These are phyloP conservation scores for Ephemerocybe angulata DNA, from an alignment of 768 basidiomycete genomes.

Conservation along the genomic window DNA sequence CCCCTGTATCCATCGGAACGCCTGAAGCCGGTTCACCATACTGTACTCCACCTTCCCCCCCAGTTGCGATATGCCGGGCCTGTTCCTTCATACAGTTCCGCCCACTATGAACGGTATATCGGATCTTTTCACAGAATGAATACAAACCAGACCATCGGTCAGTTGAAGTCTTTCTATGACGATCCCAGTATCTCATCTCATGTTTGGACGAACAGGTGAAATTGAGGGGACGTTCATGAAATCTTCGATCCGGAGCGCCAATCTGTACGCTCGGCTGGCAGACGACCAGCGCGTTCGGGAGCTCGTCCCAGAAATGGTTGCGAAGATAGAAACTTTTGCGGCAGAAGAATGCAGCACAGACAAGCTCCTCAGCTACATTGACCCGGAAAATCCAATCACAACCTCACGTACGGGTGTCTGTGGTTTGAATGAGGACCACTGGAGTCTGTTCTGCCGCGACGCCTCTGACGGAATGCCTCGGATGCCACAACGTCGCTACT, in stretches of 20 bases:
- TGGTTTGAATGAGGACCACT: too few relatives aligned
- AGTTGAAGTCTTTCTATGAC: neutral
- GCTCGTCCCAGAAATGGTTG: too few relatives aligned
- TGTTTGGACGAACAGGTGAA: neutral
- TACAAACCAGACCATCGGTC: conserved; percentile 21
- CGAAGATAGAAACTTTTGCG: too few relatives aligned
- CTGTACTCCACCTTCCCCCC: conserved; percentile 19
- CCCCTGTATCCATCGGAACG: conserved; percentile 15
- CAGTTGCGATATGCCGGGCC: conserved; percentile 22
- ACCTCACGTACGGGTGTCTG: too few relatives aligned
- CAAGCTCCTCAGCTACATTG: too few relatives aligned
- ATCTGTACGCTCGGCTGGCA: too few relatives aligned
- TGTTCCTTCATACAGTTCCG: conserved; percentile 20
- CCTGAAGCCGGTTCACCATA: conserved; percentile 21
- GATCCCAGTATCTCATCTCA: neutral
- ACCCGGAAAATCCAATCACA: too few relatives aligned
- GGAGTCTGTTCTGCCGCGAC: too few relatives aligned
- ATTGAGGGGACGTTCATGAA: neutral
- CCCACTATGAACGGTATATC: conserved; percentile 29
- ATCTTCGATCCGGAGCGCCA: neutral
- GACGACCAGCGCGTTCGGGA: too few relatives aligned
- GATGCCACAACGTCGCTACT: too few relatives aligned
- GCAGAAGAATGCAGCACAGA: too few relatives aligned
- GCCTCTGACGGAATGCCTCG: too few relatives aligned
- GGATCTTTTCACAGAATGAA: conserved; percentile 19